Conservation (phyloP, 805 yeast species). For the Cyberlindnera americana region DNA sequence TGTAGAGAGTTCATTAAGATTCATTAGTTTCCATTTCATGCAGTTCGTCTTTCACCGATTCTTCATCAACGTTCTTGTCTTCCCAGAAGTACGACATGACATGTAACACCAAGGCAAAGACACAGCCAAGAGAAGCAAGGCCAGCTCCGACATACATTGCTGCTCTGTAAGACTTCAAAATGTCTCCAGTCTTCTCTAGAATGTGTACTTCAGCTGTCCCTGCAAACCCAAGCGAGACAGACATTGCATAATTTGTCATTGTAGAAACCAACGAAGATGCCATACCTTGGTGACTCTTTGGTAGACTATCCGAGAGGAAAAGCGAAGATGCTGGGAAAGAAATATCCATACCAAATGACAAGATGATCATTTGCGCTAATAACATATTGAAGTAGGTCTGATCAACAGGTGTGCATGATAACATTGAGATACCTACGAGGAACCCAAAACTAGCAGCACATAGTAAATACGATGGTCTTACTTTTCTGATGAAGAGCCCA, state of each 20-base stretch:
- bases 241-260: conserved; percentile 67
- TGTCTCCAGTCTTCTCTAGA: conserved; percentile 23
- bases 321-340: conserved; percentile 73
- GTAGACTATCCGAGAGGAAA: conserved; percentile 54
- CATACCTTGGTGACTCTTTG: conserved; percentile 66
- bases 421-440: conserved; percentile 46
- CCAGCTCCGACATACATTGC: conserved; percentile 63
- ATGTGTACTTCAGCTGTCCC: conserved; percentile 54
- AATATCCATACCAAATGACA: conserved; percentile 73
- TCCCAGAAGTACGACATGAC: conserved; percentile 8
- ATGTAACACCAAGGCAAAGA: conserved; percentile 6
- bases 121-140: conserved; percentile 45
- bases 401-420: conserved; percentile 52
- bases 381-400: conserved; percentile 58
- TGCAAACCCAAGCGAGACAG: conserved; percentile 64
- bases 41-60: background rate
- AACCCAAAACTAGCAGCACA: conserved; percentile 52
- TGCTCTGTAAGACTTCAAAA: conserved; percentile 47
- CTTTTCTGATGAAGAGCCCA: conserved; percentile 41
- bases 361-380: conserved; percentile 51
- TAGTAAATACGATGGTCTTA: conserved; percentile 49
- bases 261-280: conserved; percentile 76
- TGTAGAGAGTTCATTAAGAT: background rate
- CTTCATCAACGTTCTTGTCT: background rate
- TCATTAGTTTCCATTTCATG: background rate